Evolutionary conservation across 345 rosid genomes (phyloP).

Genomic region (Euphorbia peplus): DNA sequence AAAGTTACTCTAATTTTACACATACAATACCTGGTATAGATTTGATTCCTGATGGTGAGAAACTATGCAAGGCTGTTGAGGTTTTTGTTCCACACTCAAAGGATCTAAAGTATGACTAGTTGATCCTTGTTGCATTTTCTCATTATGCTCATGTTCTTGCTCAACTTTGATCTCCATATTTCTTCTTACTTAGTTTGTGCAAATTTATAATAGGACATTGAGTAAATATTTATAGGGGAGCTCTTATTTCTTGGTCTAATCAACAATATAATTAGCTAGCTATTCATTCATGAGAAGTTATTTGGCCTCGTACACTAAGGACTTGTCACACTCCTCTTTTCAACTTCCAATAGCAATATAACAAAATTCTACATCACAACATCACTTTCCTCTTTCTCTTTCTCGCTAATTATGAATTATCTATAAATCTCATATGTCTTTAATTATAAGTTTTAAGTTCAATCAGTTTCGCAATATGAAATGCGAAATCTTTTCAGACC

Average conservation of each 20-base stretch:
- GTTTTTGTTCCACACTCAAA: slow-evolving; percentile 25
- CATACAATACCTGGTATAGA: slow-evolving; percentile 9
- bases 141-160: slow-evolving; percentile 18
- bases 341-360: not conserved
- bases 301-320: not conserved
- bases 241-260: too few species aligned
- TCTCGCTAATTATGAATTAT: too few species aligned
- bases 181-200: not conserved
- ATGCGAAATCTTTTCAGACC: too few species aligned
- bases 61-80: not conserved
- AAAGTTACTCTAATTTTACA: too few species aligned
- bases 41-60: not conserved
- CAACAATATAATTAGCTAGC: not conserved
- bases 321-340: not conserved
- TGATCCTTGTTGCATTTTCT: slow-evolving; percentile 11
- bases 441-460: too few species aligned
- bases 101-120: slow-evolving; percentile 32
- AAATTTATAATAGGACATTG: not conserved
- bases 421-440: too few species aligned
- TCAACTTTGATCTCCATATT: slow-evolving; percentile 13
- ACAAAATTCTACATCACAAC: not conserved
- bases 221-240: not conserved
- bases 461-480: too few species aligned
- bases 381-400: not conserved
- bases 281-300: not conserved